These are phyloP conservation scores for Wickerhamiella dianesei DNA, from an alignment of 805 yeast species.

Conservation along the genomic window DNA sequence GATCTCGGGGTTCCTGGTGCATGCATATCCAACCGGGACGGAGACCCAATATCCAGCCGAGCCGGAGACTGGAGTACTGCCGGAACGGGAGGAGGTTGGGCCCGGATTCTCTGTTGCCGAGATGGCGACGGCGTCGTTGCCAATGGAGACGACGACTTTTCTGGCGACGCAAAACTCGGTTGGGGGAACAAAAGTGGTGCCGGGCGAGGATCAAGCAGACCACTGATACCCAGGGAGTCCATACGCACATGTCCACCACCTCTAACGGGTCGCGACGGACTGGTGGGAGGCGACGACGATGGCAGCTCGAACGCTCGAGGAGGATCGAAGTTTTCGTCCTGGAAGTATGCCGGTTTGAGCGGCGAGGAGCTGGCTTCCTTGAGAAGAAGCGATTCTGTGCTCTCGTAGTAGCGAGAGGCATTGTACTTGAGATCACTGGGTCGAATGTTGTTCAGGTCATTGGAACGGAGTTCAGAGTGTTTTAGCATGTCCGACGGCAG, in stretches of 20 bases:
- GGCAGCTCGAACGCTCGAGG: slow-evolving; percentile 2
- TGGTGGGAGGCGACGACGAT: slow-evolving; percentile 19
- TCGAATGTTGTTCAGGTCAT: background rate
- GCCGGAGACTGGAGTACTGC: background rate
- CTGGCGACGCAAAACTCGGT: background rate
- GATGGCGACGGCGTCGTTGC: background rate
- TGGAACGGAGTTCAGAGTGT: background rate
- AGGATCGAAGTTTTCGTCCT: background rate
- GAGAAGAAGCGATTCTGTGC: background rate
- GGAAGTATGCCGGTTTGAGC: background rate
- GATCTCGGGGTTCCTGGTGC: background rate
- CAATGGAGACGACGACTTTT: background rate
- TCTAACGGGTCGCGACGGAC: slow-evolving; percentile 12
- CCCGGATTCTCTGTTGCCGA: background rate
- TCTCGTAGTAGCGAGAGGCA: background rate
- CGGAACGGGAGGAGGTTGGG: background rate
- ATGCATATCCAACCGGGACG: background rate
- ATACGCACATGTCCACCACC: slow-evolving; percentile 3
- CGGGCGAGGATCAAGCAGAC: background rate
- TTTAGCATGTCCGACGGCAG: background rate
- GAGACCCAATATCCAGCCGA: background rate
- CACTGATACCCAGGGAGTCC: slow-evolving; percentile 15
- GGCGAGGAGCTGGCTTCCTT: slow-evolving; percentile 2
- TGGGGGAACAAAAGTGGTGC: slow-evolving; percentile 1
- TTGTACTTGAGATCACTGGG: background rate